Percentiles rank a stretch among this genome's conserved stretches.
Evolutionary conservation across 495 filamentous ascomycete species (phyloP).

Genomic region (Penicillium robsamsonii): DNA sequence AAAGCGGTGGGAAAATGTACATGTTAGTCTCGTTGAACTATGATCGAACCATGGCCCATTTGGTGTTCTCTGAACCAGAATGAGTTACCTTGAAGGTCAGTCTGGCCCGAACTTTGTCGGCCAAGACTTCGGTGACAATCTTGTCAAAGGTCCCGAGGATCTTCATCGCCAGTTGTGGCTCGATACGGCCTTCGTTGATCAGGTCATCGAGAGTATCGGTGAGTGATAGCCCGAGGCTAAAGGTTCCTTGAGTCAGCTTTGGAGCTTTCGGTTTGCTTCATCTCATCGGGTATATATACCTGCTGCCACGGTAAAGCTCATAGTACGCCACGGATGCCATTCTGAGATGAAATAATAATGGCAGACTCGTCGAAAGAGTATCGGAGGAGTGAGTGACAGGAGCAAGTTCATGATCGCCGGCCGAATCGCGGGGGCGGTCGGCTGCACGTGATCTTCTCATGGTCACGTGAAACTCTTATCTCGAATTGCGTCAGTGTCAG

Average conservation of each 20-base stretch:
- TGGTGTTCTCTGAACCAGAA: not conserved
- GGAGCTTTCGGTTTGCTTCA: not conserved
- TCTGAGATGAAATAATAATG: slow-evolving; percentile 1
- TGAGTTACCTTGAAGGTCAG: slow-evolving; percentile 90
- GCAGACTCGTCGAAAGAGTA: slow-evolving; percentile 7
- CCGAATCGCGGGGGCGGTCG: slow-evolving; percentile 9
- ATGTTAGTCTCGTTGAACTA: slow-evolving; percentile 17
- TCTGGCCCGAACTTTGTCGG: slow-evolving; percentile 85
- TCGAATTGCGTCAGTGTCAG: slow-evolving; percentile 1
- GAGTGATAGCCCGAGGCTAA: slow-evolving; percentile 83
- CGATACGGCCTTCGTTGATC: slow-evolving; percentile 88
- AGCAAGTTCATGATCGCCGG: slow-evolving; percentile 7
- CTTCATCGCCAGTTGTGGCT: slow-evolving; percentile 98
- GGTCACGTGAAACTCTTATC: slow-evolving; percentile 3
- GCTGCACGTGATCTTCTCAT: not conserved
- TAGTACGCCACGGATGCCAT: slow-evolving; percentile 59
- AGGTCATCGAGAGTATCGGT: slow-evolving; percentile 96
- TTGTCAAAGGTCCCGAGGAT: slow-evolving; percentile 91
- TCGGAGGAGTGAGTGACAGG: slow-evolving; percentile 20
- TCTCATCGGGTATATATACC: slow-evolving; percentile 50
- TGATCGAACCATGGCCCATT: not conserved
- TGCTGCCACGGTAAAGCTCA: slow-evolving; percentile 96
- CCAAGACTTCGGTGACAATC: slow-evolving; percentile 80
- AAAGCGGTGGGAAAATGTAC: not conserved
- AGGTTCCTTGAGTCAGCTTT: slow-evolving; percentile 13